phyloP scores from a whole-genome alignment of 306 rosid genomes.

The Cercis canadensis region DNA sequence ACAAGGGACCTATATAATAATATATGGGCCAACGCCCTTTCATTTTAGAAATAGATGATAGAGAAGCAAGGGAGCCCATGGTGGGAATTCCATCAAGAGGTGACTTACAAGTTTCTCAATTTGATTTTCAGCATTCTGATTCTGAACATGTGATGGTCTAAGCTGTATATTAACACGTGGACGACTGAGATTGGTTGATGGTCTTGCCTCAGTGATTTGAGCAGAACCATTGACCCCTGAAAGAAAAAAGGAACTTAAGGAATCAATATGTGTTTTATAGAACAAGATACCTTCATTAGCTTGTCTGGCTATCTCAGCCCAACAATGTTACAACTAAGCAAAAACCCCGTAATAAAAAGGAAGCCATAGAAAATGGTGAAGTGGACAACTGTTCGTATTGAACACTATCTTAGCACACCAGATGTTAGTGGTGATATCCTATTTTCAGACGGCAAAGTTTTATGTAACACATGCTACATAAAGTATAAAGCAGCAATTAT shows the following conservation, averaged over 20 bases:
- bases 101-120: constrained; percentile 55
- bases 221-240: constrained; percentile 52
- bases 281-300: constrained; percentile 17
- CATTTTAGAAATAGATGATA: not conserved
- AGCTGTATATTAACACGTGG: constrained; percentile 44
- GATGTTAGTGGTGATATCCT: too few species aligned
- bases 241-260: constrained; percentile 28
- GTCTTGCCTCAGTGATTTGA: constrained; percentile 41
- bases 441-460: constrained; percentile 6
- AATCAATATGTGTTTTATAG: constrained; percentile 21
- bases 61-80: constrained; percentile 15
- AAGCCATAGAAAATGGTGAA: too few species aligned
- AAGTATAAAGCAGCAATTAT: constrained; percentile 8
- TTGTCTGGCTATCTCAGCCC: not conserved
- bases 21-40: not conserved
- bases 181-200: constrained; percentile 37
- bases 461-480: constrained; percentile 7
- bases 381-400: too few species aligned
- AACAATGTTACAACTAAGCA: too few species aligned
- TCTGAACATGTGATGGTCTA: constrained; percentile 50
- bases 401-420: too few species aligned
- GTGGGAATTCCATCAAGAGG: constrained; percentile 25
- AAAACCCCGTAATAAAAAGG: too few species aligned
- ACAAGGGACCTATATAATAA: not conserved
- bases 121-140: constrained; percentile 40